Conservation (phyloP, 2,329 filamentous ascomycete genomes). For the Sporothrix protearum region DNA sequence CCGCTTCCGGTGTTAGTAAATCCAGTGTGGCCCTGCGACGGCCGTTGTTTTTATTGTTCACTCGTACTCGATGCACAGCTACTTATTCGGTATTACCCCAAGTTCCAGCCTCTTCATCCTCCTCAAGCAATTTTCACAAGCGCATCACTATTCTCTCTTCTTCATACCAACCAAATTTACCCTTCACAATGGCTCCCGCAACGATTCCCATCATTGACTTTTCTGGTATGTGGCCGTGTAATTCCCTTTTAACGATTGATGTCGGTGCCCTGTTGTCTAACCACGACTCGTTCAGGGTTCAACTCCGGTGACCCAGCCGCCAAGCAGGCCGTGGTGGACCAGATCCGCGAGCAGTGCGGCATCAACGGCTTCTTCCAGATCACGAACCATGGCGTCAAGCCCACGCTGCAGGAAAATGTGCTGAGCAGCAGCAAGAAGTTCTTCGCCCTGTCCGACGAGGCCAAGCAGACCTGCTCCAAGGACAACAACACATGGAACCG, state of each 20-base stretch:
- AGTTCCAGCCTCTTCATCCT: too few species aligned
- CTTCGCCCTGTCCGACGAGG: conserved; percentile 45
- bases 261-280: background rate
- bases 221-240: conserved; percentile 20
- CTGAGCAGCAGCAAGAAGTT: conserved; percentile 44
- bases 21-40: background rate
- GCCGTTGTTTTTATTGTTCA: background rate
- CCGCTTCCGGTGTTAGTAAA: background rate
- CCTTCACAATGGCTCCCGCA: conserved; percentile 14
- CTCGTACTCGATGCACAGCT: background rate
- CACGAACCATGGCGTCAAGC: conserved; percentile 45
- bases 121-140: too few species aligned
- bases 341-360: conserved; percentile 40
- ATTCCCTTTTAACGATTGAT: too few species aligned
- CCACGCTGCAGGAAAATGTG: conserved; percentile 39
- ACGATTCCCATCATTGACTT: conserved; percentile 27
- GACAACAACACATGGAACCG: conserved; percentile 37
- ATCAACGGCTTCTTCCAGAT: conserved; percentile 54
- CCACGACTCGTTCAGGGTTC: conserved; percentile 12
- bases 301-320: conserved; percentile 17
- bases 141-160: too few species aligned
- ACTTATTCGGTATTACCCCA: background rate
- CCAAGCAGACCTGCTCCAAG: conserved; percentile 39
- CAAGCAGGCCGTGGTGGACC: conserved; percentile 23
- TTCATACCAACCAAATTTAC: too few species aligned